Percentiles rank a stretch among this genome's conserved stretches.
Conservation (phyloP, 2,329 filamentous ascomycete genomes). For the Polychaeton citri region DNA sequence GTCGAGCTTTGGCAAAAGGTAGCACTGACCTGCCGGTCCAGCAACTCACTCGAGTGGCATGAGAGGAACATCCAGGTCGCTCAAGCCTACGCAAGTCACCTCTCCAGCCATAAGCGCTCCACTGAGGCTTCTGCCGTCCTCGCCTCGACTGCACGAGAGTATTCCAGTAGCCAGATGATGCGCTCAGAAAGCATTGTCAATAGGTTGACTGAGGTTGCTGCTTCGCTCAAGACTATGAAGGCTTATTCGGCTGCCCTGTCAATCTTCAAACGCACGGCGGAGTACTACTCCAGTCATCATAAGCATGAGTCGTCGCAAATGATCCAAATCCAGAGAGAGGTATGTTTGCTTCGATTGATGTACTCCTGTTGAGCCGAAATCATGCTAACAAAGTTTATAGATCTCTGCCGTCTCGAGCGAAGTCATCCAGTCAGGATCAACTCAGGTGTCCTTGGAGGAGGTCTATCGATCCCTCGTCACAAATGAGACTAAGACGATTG, state of each 20-base stretch:
- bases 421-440: too few relatives aligned
- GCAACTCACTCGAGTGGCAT: conserved; percentile 32
- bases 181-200: conserved; percentile 13
- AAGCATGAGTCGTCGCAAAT: background rate
- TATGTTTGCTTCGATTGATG: too few relatives aligned
- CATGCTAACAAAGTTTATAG: too few relatives aligned
- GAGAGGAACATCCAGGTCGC: conserved; percentile 34
- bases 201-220: conserved; percentile 27
- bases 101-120: conserved; percentile 32
- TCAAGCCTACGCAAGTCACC: conserved; percentile 33
- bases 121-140: conserved; percentile 34
- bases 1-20: conserved; percentile 40
- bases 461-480: conserved; percentile 29
- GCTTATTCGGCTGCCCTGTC: conserved; percentile 31
- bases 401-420: too few relatives aligned
- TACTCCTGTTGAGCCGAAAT: too few relatives aligned
- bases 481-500: conserved; percentile 25
- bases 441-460: conserved; percentile 30
- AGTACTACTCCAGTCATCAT: conserved; percentile 12
- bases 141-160: conserved; percentile 36
- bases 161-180: conserved; percentile 28
- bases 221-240: conserved; percentile 34
- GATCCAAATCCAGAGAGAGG: too few relatives aligned
- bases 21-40: conserved; percentile 31
- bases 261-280: conserved; percentile 29